phyloP scores from a whole-genome alignment of 208 protist genomes.

The Crithidia fasciculata region DNA sequence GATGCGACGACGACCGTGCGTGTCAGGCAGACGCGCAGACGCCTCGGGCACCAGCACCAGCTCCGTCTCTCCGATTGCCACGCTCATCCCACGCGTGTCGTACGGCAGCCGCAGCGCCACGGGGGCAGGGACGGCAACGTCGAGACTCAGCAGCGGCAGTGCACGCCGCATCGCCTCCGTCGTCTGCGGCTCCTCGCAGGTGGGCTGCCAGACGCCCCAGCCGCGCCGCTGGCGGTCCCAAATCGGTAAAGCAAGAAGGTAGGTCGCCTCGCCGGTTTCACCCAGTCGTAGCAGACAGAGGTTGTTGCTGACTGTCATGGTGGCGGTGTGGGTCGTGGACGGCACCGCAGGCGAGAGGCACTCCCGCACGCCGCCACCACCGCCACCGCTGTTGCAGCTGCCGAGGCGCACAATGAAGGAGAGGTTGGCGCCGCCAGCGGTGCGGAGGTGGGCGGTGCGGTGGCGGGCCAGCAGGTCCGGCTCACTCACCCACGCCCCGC shows the following conservation, averaged over 20 bases:
- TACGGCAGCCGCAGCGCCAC: slow-evolving; percentile 75
- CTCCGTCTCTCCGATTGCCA: slow-evolving; percentile 61
- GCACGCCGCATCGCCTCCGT: slow-evolving; percentile 24
- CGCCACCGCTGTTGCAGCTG: background rate
- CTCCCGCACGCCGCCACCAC: slow-evolving; percentile 9
- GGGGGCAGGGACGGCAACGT: slow-evolving; percentile 46
- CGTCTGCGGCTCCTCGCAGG: background rate
- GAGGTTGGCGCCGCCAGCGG: slow-evolving; percentile 6
- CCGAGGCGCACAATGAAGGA: slow-evolving; percentile 41
- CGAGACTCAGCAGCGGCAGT: slow-evolving; percentile 45
- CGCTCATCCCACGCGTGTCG: slow-evolving; percentile 50
- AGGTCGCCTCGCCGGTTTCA: slow-evolving; percentile 34
- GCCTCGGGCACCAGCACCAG: slow-evolving; percentile 63
- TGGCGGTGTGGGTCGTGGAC: slow-evolving; percentile 42
- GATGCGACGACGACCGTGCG: slow-evolving; percentile 17
- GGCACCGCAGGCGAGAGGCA: slow-evolving; percentile 37
- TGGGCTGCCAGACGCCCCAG: slow-evolving; percentile 60
- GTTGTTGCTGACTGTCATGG: slow-evolving; percentile 51
- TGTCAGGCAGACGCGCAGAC: background rate
- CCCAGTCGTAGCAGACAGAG: slow-evolving; percentile 65
- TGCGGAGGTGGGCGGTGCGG: slow-evolving; percentile 17
- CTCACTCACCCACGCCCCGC: slow-evolving; percentile 61
- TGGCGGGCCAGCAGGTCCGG: slow-evolving; percentile 74
- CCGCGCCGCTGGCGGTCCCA: slow-evolving; percentile 49
- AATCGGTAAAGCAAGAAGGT: slow-evolving; percentile 65